These are phyloP conservation scores for Mycena rosella DNA, from an alignment of 768 basidiomycete genomes.

Conservation along the genomic window DNA sequence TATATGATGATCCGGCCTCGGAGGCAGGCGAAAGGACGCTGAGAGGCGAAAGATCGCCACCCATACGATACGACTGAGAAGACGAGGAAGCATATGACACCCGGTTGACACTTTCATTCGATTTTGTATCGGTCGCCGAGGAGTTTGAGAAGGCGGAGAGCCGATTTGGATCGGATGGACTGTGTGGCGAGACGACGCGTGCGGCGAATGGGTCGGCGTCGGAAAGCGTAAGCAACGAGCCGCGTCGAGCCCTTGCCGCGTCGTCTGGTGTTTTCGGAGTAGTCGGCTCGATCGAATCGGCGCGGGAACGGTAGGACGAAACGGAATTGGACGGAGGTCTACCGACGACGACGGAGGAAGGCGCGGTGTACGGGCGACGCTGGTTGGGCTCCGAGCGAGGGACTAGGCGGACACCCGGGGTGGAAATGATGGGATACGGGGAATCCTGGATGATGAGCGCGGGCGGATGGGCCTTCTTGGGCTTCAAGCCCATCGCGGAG, in stretches of 20 bases:
- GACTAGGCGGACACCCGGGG: conserved; percentile 18
- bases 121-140: conserved; percentile 59
- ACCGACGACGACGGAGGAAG: conserved; percentile 44
- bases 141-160: conserved; percentile 67
- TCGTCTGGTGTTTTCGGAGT: conserved; percentile 64
- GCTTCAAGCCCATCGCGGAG: conserved; percentile 72
- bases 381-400: conserved; percentile 33
- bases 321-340: conserved; percentile 68
- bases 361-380: conserved; percentile 38
- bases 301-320: conserved; percentile 67
- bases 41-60: conserved; percentile 44
- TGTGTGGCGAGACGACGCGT: conserved; percentile 57
- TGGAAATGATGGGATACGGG: conserved; percentile 41
- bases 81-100: conserved; percentile 71
- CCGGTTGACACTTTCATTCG: conserved; percentile 59
- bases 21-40: conserved; percentile 31
- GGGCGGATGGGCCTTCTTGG: conserved; percentile 64
- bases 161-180: conserved; percentile 59
- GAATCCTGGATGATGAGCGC: conserved; percentile 67
- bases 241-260: conserved; percentile 51
- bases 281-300: conserved; percentile 65
- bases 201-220: conserved; percentile 77
- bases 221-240: conserved; percentile 72
- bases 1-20: conserved; percentile 28
- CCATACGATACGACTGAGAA: conserved; percentile 60